A percentile compares a stretch with the other conserved stretches of the same genome.
Conservation (phyloP, 495 filamentous ascomycete genomes). For the Cenococcum geophilum region DNA sequence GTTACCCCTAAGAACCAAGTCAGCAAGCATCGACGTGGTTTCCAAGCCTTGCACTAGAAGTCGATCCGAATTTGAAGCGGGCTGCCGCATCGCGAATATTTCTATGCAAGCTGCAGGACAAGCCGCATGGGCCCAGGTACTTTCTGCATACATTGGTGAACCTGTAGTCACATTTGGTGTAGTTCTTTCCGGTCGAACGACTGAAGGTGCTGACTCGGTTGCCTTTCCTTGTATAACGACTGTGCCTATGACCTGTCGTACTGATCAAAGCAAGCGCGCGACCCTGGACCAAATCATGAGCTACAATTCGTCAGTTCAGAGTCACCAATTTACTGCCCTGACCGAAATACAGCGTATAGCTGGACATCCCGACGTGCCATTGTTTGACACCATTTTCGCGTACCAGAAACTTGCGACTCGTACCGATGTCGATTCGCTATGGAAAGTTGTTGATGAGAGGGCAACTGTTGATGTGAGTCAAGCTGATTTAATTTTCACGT, state of each 20-base stretch:
- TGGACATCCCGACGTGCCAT: constrained; percentile 48
- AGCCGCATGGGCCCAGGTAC: constrained; percentile 65
- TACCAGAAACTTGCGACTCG: constrained; percentile 56
- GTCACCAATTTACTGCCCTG: constrained; percentile 64
- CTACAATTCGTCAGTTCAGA: constrained; percentile 54
- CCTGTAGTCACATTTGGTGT: constrained; percentile 61
- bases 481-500: constrained; percentile 39
- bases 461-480: constrained; percentile 46
- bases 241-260: constrained; percentile 54
- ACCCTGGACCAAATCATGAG: constrained; percentile 54
- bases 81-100: constrained; percentile 49
- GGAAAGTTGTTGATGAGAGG: constrained; percentile 50
- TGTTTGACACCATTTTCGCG: constrained; percentile 75
- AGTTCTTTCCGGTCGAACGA: constrained; percentile 61
- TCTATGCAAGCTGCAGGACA: constrained; percentile 66
- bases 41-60: constrained; percentile 40
- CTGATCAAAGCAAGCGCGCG: constrained; percentile 46
- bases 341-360: constrained; percentile 61
- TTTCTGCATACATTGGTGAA: constrained; percentile 69
- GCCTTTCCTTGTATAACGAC: constrained; percentile 71
- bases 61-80: constrained; percentile 45
- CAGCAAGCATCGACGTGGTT: constrained; percentile 37
- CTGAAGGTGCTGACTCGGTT: constrained; percentile 46
- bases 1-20: constrained; percentile 50
- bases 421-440: constrained; percentile 26